phyloP scores from a whole-genome alignment of 2,329 filamentous ascomycete species.

The Fusarium haematococcum region DNA sequence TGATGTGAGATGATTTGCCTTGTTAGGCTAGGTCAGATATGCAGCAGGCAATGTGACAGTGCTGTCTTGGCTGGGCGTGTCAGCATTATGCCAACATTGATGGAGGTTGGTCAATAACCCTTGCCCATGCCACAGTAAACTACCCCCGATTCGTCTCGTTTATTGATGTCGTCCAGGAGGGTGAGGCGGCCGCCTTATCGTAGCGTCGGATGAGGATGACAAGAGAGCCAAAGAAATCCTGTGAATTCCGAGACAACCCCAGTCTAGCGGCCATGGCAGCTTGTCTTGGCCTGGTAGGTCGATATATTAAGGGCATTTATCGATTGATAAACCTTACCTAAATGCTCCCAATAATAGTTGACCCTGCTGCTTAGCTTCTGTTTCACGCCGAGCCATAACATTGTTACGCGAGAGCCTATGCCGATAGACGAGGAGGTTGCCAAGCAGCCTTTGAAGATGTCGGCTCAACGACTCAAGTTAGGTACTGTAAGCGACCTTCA shows the following conservation, averaged over 20 bases:
- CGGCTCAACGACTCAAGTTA: neutral
- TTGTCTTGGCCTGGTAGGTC: neutral
- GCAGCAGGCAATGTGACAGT: neutral
- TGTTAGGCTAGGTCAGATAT: neutral
- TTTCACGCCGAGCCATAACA: neutral
- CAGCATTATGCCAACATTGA: neutral
- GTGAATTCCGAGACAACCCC: neutral
- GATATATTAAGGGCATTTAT: neutral
- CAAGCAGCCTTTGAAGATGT: neutral
- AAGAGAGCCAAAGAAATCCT: neutral
- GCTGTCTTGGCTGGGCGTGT: neutral
- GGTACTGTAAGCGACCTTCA: neutral
- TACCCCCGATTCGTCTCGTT: neutral
- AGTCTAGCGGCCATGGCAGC: neutral
- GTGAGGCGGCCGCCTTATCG: neutral
- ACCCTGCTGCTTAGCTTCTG: neutral
- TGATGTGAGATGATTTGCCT: neutral
- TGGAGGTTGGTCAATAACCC: neutral
- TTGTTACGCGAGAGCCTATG: neutral
- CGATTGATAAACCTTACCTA: neutral
- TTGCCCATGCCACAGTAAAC: neutral
- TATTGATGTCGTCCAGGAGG: neutral
- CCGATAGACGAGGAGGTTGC: neutral
- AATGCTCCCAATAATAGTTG: neutral
- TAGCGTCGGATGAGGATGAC: neutral